Evolutionary conservation across 1,284 basidiomycete species (phyloP).

Genomic region (Rhodotorula sp.): DNA sequence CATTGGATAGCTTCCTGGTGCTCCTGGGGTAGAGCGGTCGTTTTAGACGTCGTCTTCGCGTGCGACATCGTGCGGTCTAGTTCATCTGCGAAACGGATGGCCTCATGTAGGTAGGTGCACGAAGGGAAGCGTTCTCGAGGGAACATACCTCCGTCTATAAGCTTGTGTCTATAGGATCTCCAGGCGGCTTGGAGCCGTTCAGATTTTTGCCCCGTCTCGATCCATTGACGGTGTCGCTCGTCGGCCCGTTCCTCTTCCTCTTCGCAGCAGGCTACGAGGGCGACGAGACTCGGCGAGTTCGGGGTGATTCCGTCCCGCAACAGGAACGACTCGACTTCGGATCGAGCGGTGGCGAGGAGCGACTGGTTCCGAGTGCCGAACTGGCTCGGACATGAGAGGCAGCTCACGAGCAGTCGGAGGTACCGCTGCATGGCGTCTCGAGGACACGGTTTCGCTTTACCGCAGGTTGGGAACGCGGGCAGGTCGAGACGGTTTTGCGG

Average conservation of each 20-base stretch:
- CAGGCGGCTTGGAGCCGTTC: slow-evolving; percentile 32
- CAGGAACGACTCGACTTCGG: slow-evolving; percentile 31
- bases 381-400: slow-evolving; percentile 18
- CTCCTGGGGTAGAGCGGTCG: slow-evolving; percentile 23
- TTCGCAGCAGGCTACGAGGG: not conserved
- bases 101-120: not conserved
- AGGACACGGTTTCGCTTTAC: not conserved
- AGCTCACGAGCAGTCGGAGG: slow-evolving; percentile 30
- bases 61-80: slow-evolving; percentile 32
- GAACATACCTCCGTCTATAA: slow-evolving; percentile 27
- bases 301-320: slow-evolving; percentile 7
- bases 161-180: slow-evolving; percentile 21
- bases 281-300: not conserved
- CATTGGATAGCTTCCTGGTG: slow-evolving; percentile 37
- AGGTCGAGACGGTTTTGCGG: slow-evolving; percentile 11
- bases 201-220: slow-evolving; percentile 11
- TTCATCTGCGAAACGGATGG: slow-evolving; percentile 19
- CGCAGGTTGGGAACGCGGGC: slow-evolving; percentile 17
- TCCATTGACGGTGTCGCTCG: slow-evolving; percentile 15
- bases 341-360: slow-evolving; percentile 15
- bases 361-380: not conserved
- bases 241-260: slow-evolving; percentile 18
- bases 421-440: slow-evolving; percentile 24
- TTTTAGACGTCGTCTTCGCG: slow-evolving; percentile 1
- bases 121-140: not conserved